Conservation (phyloP, 176 grass and related monocot species). For the Oryza australiensis region DNA sequence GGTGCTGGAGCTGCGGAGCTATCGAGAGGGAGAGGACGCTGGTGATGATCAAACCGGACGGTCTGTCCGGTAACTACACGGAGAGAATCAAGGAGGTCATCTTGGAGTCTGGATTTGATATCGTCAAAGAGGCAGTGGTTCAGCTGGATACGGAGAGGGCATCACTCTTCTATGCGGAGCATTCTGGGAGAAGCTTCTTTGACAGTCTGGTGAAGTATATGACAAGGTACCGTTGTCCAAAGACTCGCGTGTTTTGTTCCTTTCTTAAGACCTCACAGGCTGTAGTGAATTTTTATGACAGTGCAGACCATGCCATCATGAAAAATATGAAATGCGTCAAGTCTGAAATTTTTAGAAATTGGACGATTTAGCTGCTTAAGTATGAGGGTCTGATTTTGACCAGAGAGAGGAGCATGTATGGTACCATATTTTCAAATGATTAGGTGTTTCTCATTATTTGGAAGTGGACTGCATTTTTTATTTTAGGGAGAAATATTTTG, state of each 20-base stretch:
- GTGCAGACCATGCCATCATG: background rate
- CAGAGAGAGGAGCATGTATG: background rate
- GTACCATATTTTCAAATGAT: background rate
- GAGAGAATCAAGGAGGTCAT: conserved; percentile 66
- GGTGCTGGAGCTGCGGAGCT: conserved; percentile 48
- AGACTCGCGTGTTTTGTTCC: background rate
- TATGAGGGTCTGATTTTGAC: background rate
- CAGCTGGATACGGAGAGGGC: conserved; percentile 57
- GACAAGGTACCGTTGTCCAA: conserved; percentile 59
- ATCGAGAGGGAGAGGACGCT: conserved; percentile 61
- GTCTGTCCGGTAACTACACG: conserved; percentile 58
- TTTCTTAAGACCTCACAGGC: background rate
- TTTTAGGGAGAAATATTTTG: too few relatives aligned
- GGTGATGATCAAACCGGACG: conserved; percentile 89
- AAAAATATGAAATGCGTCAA: background rate
- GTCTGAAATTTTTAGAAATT: too few relatives aligned
- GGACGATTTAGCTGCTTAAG: background rate
- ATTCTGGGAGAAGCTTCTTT: conserved; percentile 81
- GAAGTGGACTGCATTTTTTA: too few relatives aligned
- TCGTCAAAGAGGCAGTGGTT: conserved; percentile 48
- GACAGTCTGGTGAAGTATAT: conserved; percentile 73
- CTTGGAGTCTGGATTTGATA: conserved; percentile 66
- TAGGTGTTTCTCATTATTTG: background rate
- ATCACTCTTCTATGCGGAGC: conserved; percentile 73
- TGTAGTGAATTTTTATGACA: background rate